Percentiles rank a stretch among this genome's conserved stretches.
Conservation (phyloP, 2,329 filamentous ascomycete genomes). For the Cadophora malorum region DNA sequence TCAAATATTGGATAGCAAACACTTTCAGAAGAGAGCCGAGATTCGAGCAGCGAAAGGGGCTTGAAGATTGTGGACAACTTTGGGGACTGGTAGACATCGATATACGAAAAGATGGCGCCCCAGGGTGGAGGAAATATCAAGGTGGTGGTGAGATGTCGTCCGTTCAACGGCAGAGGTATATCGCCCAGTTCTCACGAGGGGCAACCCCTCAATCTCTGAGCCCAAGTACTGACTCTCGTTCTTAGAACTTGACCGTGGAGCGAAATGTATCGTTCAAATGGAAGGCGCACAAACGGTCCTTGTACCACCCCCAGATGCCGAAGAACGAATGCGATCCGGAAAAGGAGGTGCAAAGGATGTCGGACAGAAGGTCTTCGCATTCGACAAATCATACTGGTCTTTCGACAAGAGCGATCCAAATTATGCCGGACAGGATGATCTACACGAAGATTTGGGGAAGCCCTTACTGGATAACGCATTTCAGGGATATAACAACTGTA, state of each 20-base stretch:
- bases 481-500: conserved; percentile 98
- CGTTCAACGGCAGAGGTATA: conserved; percentile 93
- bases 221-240: conserved; percentile 1
- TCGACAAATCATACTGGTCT: conserved; percentile 98
- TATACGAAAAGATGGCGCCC: conserved; percentile 43
- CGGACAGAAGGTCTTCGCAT: conserved; percentile 86
- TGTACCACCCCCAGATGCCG: conserved; percentile 69
- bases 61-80: conserved; percentile 20
- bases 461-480: conserved; percentile 98
- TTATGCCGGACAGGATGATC: conserved; percentile 88
- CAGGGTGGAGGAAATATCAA: conserved; percentile 91
- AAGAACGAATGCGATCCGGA: conserved; percentile 57
- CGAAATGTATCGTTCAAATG: conserved; percentile 99
- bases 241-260: conserved; percentile 83
- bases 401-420: conserved; percentile 82
- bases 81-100: conserved; percentile 29
- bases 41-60: conserved; percentile 23
- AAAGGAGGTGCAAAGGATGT: conserved; percentile 72
- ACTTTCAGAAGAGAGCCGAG: conserved; percentile 3
- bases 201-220: not conserved
- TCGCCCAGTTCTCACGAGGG: conserved; percentile 13
- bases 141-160: conserved; percentile 95
- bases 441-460: conserved; percentile 86
- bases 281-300: conserved; percentile 90
- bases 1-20: conserved; percentile 18